phyloP scores from a whole-genome alignment of 139 green algal genomes.

The Auxenochlorella protothecoides region DNA sequence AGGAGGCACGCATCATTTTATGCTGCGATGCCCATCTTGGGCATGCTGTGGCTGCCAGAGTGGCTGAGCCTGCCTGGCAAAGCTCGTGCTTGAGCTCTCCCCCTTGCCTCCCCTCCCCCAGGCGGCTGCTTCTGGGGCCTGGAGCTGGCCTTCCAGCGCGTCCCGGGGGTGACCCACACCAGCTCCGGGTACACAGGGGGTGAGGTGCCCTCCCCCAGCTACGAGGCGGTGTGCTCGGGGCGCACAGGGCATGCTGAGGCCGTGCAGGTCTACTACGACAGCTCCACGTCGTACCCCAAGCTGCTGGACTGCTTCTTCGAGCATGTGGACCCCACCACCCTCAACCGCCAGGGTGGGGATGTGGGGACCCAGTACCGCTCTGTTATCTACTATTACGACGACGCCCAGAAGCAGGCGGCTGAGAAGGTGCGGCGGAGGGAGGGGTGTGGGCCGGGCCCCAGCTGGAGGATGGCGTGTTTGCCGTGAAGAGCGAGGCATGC shows the following conservation, averaged over 20 bases:
- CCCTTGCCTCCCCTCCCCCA: neutral
- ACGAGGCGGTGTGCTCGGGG: constrained; percentile 77
- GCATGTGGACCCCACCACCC: constrained; percentile 61
- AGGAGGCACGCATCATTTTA: no score
- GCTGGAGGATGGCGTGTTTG: neutral
- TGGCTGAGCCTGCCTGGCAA: no score
- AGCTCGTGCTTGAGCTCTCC: no score
- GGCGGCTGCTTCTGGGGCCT: constrained; percentile 84
- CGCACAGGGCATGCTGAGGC: constrained; percentile 67
- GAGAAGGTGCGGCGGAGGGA: constrained; percentile 13
- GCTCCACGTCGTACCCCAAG: constrained; percentile 44
- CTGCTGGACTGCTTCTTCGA: constrained; percentile 69
- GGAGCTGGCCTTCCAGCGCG: constrained; percentile 63
- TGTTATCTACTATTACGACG: constrained; percentile 68
- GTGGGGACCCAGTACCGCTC: constrained; percentile 70
- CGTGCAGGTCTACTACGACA: constrained; percentile 62
- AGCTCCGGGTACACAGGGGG: constrained; percentile 64
- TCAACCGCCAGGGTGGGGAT: constrained; percentile 68
- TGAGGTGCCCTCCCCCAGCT: constrained; percentile 45
- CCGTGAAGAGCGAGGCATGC: neutral
- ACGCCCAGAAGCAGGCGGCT: constrained; percentile 45
- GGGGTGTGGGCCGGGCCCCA: neutral
- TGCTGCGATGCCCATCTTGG: no score
- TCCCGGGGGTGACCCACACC: constrained; percentile 61
- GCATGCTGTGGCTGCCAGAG: no score